Base-by-base conservation (phyloP, 139 green algal species). In the Picochlorum sp. region DNA sequence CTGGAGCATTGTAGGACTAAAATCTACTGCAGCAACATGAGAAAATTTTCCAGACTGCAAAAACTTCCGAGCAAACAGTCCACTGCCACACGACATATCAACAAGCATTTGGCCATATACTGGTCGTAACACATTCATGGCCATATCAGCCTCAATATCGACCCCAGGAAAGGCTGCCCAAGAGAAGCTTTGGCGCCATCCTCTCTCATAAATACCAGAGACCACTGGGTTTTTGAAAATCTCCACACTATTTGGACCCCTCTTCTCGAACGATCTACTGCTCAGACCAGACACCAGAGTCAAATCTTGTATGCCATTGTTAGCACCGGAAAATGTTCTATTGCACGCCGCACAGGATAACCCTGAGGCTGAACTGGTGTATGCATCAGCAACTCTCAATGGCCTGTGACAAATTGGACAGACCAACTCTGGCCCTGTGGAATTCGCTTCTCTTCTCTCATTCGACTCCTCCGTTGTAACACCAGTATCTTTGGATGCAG, bases 51-150 rank as follows among this genome's bases (percentile, higher is more conserved):
- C 73, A 32, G 69, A 85, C 18, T 34, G 54, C 0, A 82, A 78
- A 79, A 98, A 98, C 4, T 83, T 73, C 15, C 92, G 73, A 1
- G 88, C 75, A 72, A 98, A 98, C 6, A 98, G 77, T 11, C 92
- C 92, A 13, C 73, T 90, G 50, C 92, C 92, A 67, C 92, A 98
- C 54, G 72, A 88, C 70, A 93, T 79, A 74, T 98, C 92, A 24
- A 97, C 65, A 52, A 96, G 38, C 23, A 78, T 23, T 38, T 67
- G 11, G 28, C 62, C 71, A 47, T 65, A 70, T 2, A 61, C 62
- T 10, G 77, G 69, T 3, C 24, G 26, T 49, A 93, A 63, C 26
- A 79, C 87, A 6, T 85, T 47, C 68, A 91, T 78, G 4, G 83
- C 74, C 52, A 85, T 69, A 0, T 88, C 71, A 57, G 80, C 85